phyloP scores from a whole-genome alignment of 2,329 filamentous ascomycete genomes.

The Basipetospora sp. region DNA sequence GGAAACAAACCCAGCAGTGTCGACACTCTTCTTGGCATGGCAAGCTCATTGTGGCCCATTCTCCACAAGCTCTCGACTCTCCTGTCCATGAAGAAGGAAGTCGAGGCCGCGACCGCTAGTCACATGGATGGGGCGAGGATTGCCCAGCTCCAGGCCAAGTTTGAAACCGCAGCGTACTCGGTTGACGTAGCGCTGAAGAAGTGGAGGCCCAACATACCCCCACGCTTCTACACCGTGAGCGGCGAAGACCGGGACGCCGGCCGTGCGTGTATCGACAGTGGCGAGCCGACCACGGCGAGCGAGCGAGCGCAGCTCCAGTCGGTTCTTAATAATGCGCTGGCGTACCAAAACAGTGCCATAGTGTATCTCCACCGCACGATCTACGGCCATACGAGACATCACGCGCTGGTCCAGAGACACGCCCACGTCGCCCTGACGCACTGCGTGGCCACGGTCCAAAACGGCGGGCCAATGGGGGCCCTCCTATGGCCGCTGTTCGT shows the following conservation, averaged over 20 bases:
- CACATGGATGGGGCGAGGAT: conserved; percentile 27
- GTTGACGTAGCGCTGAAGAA: conserved; percentile 40
- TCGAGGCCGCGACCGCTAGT: conserved; percentile 29
- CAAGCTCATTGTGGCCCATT: conserved; percentile 48
- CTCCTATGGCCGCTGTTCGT: conserved; percentile 55
- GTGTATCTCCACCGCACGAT: conserved; percentile 44
- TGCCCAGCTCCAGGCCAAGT: conserved; percentile 33
- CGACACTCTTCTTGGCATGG: conserved; percentile 46
- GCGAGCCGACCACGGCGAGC: conserved; percentile 6
- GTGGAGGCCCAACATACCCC: conserved; percentile 39
- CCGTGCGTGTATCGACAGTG: not conserved
- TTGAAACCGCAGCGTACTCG: conserved; percentile 35
- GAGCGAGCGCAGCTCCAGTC: conserved; percentile 33
- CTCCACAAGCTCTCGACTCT: conserved; percentile 46
- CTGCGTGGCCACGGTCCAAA: conserved; percentile 39
- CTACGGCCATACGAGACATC: conserved; percentile 29
- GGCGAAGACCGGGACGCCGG: conserved; percentile 8
- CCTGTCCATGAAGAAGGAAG: conserved; percentile 34
- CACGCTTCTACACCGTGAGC: conserved; percentile 17
- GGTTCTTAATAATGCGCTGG: conserved; percentile 44
- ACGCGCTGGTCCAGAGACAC: conserved; percentile 39
- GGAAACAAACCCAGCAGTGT: conserved; percentile 28
- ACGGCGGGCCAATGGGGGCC: conserved; percentile 46
- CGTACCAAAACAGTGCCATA: conserved; percentile 43
- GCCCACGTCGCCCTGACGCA: conserved; percentile 34